phyloP scores from a whole-genome alignment of 352 stramenopile species.

The Globisporangium nagaii region DNA sequence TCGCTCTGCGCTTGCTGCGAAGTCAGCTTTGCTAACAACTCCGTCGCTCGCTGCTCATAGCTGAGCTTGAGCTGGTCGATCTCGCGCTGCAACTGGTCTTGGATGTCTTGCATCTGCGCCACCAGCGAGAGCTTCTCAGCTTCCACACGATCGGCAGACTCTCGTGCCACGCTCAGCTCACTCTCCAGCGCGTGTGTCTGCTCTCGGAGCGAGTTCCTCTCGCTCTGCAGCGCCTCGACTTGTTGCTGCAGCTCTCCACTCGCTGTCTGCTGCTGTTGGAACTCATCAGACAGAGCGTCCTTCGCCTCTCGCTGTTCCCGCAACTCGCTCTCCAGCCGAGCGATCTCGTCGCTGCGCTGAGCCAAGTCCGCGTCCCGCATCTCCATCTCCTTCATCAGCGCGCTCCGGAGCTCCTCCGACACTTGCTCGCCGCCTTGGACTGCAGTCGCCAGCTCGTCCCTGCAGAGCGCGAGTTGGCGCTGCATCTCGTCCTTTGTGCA shows the following conservation, averaged over 20 bases:
- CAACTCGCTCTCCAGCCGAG: not conserved
- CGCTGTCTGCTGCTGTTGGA: not conserved
- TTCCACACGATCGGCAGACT: not conserved
- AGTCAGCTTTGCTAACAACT: not conserved
- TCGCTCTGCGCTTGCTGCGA: constrained; percentile 1
- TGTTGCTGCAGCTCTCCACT: not conserved
- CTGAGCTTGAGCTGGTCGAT: not conserved
- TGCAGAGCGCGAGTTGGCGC: not conserved
- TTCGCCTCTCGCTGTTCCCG: not conserved
- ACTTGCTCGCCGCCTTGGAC: not conserved
- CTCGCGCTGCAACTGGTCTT: not conserved
- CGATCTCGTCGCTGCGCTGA: not conserved
- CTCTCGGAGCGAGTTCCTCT: not conserved
- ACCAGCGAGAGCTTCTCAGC: not conserved
- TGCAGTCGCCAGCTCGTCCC: not conserved
- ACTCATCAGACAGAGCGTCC: not conserved
- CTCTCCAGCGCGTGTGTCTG: not conserved
- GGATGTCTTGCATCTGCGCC: not conserved
- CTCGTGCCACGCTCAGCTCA: not conserved
- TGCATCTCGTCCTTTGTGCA: not conserved
- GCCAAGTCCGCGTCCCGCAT: not conserved
- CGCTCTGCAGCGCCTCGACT: not conserved
- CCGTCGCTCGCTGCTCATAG: not conserved
- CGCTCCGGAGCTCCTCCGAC: not conserved
- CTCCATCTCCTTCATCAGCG: not conserved